phyloP scores from a whole-genome alignment of 495 filamentous ascomycete species.

The Oidiodendron maius region DNA sequence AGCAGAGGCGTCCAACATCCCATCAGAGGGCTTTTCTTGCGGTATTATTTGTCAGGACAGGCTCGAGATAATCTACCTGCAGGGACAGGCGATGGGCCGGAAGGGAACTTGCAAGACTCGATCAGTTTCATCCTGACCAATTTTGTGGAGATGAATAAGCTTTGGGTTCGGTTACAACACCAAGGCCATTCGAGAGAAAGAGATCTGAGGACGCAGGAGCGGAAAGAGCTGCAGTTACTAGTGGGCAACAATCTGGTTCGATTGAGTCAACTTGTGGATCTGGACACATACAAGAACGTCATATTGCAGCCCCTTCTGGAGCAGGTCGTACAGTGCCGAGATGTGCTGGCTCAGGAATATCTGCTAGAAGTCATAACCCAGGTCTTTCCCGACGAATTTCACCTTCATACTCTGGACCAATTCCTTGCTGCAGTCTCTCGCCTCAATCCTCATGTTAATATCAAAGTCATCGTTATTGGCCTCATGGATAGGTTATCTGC shows the following conservation, averaged over 20 bases:
- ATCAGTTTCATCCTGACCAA: conserved; percentile 97
- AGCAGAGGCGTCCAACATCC: conserved; percentile 96
- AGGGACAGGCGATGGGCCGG: conserved; percentile 82
- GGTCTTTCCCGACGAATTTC: conserved; percentile 97
- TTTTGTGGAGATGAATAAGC: conserved; percentile 99
- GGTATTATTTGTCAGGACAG: conserved; percentile 93
- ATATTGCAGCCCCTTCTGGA: conserved; percentile 87
- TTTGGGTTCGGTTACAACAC: conserved; percentile 96
- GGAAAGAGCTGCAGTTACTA: conserved; percentile 89
- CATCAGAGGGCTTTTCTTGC: conserved; percentile 85
- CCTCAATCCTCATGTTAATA: conserved; percentile 90
- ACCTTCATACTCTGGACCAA: conserved; percentile 92
- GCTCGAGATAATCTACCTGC: conserved; percentile 81
- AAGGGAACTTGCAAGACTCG: conserved; percentile 94
- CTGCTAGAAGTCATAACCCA: conserved; percentile 96
- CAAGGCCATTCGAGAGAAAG: conserved; percentile 94
- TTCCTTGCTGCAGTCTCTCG: conserved; percentile 86
- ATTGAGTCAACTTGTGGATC: conserved; percentile 90
- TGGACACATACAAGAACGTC: conserved; percentile 85
- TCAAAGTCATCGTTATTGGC: conserved; percentile 97
- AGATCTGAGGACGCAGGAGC: conserved; percentile 86
- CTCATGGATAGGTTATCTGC: conserved; percentile 93
- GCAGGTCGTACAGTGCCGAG: conserved; percentile 95
- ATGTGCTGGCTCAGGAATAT: conserved; percentile 96
- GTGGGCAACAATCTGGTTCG: conserved; percentile 95